Evolutionary conservation across 139 green algal species (phyloP).

Genomic region (Monoraphidium neglectum): DNA sequence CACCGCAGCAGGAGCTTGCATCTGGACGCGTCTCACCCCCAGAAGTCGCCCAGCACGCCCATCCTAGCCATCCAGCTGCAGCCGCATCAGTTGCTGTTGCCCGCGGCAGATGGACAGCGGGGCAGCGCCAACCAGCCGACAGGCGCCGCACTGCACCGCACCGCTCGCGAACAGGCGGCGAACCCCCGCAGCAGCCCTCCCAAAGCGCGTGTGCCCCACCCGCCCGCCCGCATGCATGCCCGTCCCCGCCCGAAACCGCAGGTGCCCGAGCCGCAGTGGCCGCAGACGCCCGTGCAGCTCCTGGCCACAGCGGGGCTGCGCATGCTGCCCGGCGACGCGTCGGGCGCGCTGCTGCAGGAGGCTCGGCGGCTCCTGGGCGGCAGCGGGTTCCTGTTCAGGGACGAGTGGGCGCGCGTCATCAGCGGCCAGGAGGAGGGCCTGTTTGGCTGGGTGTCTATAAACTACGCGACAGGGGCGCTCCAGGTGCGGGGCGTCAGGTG

Average conservation of each 20-base stretch:
- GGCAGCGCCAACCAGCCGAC: too few species aligned
- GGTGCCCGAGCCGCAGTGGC: conserved; percentile 35
- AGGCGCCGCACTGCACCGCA: too few species aligned
- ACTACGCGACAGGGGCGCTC: conserved; percentile 53
- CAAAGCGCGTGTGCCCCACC: background rate
- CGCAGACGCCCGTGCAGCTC: conserved; percentile 46
- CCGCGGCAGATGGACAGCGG: too few species aligned
- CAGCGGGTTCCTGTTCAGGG: conserved; percentile 3
- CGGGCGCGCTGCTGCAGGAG: conserved; percentile 18
- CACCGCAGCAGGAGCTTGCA: background rate
- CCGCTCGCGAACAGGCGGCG: too few species aligned
- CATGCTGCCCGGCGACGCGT: conserved; percentile 30
- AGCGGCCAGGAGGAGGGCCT: conserved; percentile 44
- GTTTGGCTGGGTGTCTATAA: conserved; percentile 47
- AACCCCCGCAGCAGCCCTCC: too few species aligned
- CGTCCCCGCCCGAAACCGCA: background rate
- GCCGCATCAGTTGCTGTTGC: too few species aligned
- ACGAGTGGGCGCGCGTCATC: conserved; percentile 33
- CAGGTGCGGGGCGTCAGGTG: conserved; percentile 42
- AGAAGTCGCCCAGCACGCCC: too few species aligned
- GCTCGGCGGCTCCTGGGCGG: background rate
- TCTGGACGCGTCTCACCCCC: too few species aligned
- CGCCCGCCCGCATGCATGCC: background rate
- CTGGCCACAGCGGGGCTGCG: conserved; percentile 57
- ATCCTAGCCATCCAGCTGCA: too few species aligned